Conservation (phyloP, 306 rosid genomes). For the Quercus rubra region DNA sequence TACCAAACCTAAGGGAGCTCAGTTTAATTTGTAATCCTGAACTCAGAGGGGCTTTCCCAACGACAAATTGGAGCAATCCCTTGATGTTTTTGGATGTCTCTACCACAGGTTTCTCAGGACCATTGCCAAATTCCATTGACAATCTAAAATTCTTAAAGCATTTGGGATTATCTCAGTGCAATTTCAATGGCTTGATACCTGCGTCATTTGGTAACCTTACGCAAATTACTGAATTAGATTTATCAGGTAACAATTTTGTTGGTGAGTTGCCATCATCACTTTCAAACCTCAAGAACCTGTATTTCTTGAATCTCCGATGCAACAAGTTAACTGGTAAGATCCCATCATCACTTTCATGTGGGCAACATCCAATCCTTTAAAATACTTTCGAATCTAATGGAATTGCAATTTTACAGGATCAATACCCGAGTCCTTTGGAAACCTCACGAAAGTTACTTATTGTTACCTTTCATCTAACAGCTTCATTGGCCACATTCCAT, state of each 20-base stretch:
- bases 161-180: background rate
- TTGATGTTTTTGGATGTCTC: background rate
- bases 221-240: background rate
- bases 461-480: background rate
- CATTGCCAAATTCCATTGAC: constrained; percentile 2
- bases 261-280: too few relatives aligned
- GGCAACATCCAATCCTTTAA: too few relatives aligned
- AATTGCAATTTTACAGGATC: background rate
- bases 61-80: constrained; percentile 2
- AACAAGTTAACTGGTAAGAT: too few relatives aligned
- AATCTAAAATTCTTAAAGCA: background rate
- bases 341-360: too few relatives aligned
- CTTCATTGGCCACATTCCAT: constrained; percentile 15
- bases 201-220: constrained; percentile 1
- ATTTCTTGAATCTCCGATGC: too few relatives aligned
- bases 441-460: background rate
- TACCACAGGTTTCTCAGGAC: background rate
- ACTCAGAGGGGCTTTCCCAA: constrained; percentile 1
- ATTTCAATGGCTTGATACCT: background rate
- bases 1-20: background rate
- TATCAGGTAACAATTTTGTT: background rate
- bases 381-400: too few relatives aligned
- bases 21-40: background rate
- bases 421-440: constrained; percentile 7
- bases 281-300: too few relatives aligned